A percentile compares a stretch with the other conserved stretches of the same genome.
Evolutionary conservation across 2,329 filamentous ascomycete genomes (phyloP).

Genomic region (Penicillium sp.): DNA sequence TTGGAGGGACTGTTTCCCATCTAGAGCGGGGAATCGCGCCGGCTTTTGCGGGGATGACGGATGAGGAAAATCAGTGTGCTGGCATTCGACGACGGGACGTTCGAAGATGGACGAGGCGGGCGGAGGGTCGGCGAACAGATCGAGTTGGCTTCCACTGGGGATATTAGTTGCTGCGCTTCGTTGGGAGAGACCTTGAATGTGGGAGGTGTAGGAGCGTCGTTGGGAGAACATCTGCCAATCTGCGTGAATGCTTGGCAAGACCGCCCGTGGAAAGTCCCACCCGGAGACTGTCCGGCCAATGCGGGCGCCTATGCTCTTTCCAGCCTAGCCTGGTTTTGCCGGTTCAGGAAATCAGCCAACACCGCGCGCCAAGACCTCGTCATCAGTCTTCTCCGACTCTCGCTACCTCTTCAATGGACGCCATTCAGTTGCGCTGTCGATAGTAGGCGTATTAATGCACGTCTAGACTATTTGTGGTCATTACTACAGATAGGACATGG

Average conservation of each 20-base stretch:
- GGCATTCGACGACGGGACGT: constrained; percentile 22
- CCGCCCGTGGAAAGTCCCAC: too few relatives aligned
- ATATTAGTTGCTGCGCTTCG: neutral
- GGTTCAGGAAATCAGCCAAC: neutral
- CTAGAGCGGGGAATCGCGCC: constrained; percentile 23
- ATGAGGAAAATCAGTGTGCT: constrained; percentile 17
- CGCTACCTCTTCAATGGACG: neutral
- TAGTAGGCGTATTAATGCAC: neutral
- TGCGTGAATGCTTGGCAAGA: neutral
- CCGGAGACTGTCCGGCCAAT: neutral
- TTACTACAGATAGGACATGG: neutral
- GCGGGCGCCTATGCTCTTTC: constrained; percentile 14
- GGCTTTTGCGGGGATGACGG: constrained; percentile 12
- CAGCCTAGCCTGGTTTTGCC: constrained; percentile 21
- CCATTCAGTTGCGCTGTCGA: neutral
- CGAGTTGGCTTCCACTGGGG: neutral
- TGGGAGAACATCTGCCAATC: neutral
- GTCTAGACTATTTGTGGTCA: neutral
- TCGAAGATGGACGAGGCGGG: constrained; percentile 4
- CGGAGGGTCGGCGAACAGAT: neutral
- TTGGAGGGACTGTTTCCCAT: constrained; percentile 51
- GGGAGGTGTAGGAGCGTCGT: neutral
- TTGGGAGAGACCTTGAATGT: neutral
- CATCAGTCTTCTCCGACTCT: neutral
- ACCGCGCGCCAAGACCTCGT: neutral